Evolutionary conservation across 108 stramenopile species (phyloP), one percentile per base, ranked within the genome.

Genomic region (Cyclotella atomus): DNA sequence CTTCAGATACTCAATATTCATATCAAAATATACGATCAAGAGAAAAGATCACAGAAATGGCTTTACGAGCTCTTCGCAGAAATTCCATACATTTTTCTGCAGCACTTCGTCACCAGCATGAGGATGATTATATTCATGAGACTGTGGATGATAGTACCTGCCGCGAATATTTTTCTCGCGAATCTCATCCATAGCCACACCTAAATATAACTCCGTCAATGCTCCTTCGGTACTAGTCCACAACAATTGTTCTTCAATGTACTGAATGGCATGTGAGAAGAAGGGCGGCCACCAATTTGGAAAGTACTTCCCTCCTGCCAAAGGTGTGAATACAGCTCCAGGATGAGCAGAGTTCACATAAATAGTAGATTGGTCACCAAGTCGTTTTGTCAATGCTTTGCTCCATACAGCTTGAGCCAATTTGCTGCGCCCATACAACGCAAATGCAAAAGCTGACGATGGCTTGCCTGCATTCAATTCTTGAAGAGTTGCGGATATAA

Each of bases 171-270:
- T 38, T 8, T 85, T 67, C 16, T 54, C 23, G 33, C 35, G 15
- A 27, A 85, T 57, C 5, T 70, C 56, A 20, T 73, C 65, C 0
- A 47, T 65, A 21, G 70, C 71, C 17, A 65, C 71, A 14, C 70
- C 87, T 0, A 85, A 60, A 71, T 65, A 88, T 0, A 85, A 60
- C 24, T 55, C 46, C 0, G 87, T 88, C 47, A 85, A 57, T 29
- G 87, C 84, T 7, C 85, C 87, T n/a, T 88, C 87, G 29, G 71
- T 70, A 17, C 75, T 14, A 5, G 70, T 57, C 87, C 87, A 87
- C 36, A 81, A 33, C 7, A 84, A 21, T 15, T 33, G 46, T 32
- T 68, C 41, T 60, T 68, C 59, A 19, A 86, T 23, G 3, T 14
- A 56, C 14, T 47, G 19, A 33, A 70, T 30, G 34, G 72, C 24